Evolutionary conservation across 129 eudicot genomes (phyloP).

Genomic region (Daucus carota): DNA sequence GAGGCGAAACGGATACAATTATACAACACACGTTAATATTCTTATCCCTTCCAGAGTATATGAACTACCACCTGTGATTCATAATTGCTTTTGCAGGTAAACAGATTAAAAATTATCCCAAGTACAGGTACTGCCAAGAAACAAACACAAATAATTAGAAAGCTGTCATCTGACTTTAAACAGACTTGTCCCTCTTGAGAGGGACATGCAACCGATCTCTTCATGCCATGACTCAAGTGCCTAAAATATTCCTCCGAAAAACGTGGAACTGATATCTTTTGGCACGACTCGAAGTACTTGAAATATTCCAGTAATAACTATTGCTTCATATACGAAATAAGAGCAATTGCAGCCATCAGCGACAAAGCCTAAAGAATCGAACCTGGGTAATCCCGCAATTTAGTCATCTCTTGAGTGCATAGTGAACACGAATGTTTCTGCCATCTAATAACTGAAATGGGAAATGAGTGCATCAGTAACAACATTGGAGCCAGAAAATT

Average conservation of each 20-base stretch:
- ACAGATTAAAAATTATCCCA: neutral
- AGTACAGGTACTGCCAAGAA: neutral
- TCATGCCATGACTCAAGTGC: no score
- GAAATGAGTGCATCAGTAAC: neutral
- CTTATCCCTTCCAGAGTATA: neutral
- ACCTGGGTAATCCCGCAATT: neutral
- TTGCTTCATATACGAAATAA: neutral
- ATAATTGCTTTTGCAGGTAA: neutral
- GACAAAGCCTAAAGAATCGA: neutral
- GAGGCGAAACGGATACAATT: neutral
- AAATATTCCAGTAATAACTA: neutral
- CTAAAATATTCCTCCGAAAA: neutral
- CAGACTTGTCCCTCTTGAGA: neutral
- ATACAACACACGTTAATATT: neutral
- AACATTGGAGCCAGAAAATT: neutral
- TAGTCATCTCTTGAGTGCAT: conserved; percentile 32
- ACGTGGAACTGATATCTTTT: neutral
- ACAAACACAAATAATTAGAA: neutral
- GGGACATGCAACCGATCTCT: no score
- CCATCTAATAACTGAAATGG: conserved; percentile 42
- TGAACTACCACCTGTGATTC: neutral
- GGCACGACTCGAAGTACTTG: neutral
- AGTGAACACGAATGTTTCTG: conserved; percentile 44
- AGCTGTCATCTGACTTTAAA: neutral
- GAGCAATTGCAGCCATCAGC: neutral